Percentiles rank a stretch among this genome's conserved stretches.
Conservation (phyloP, 164 flowering plant species). For the Vitis rupestris region DNA sequence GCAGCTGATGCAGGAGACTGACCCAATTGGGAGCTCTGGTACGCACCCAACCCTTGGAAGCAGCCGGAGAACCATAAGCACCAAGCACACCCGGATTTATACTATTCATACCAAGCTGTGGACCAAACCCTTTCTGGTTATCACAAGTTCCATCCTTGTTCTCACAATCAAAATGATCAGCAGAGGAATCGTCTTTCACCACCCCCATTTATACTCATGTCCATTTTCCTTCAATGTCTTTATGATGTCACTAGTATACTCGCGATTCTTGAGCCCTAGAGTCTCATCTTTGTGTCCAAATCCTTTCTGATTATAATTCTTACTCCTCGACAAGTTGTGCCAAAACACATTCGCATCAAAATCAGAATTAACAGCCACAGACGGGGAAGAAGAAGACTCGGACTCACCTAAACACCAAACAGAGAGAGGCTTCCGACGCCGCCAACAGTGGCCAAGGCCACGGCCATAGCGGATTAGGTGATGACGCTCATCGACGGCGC, state of each 20-base stretch:
- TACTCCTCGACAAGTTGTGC: conserved; percentile 75
- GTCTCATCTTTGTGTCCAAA: conserved; percentile 89
- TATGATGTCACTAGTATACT: conserved; percentile 52
- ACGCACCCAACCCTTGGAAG: no score
- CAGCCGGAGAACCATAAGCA: no score
- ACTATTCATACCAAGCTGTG: no score
- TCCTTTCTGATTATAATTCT: conserved; percentile 83
- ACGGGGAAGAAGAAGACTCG: conserved; percentile 18
- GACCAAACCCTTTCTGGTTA: no score
- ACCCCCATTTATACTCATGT: conserved; percentile 77
- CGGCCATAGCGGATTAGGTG: no score
- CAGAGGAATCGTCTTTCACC: no score
- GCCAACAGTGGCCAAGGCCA: not conserved
- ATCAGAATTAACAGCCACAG: conserved; percentile 38
- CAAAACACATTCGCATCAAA: conserved; percentile 88
- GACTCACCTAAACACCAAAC: conserved; percentile 56
- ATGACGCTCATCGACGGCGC: no score
- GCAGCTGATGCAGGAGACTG: no score
- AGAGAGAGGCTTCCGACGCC: conserved; percentile 35
- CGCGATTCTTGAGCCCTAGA: conserved; percentile 56
- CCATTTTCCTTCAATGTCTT: conserved; percentile 89
- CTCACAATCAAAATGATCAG: no score
- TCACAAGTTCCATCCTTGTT: no score
- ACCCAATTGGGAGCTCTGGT: no score
- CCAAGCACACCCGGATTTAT: no score